Evolutionary conservation across 768 basidiomycete species (phyloP).

Genomic region (Mycena vitilis): DNA sequence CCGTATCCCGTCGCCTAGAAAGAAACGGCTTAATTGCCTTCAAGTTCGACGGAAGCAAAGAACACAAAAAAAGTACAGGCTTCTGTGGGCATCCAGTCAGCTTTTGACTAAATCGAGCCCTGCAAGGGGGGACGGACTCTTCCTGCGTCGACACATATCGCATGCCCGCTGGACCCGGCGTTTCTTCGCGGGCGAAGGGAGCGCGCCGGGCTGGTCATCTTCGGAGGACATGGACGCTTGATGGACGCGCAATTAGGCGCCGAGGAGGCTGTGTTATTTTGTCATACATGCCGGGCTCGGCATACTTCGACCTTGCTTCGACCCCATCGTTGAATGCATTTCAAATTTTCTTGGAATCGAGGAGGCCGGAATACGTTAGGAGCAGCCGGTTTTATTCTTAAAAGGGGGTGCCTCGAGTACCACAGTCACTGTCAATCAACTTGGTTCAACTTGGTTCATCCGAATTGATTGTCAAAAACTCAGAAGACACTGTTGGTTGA

Average conservation of each 20-base stretch:
- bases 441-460: too few relatives aligned
- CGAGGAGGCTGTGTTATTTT: too few relatives aligned
- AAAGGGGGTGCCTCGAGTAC: too few relatives aligned
- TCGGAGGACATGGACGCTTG: constrained; percentile 1
- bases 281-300: too few relatives aligned
- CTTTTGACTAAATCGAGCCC: neutral
- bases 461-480: too few relatives aligned
- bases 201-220: neutral
- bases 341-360: too few relatives aligned
- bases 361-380: too few relatives aligned
- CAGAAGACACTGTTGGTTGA: too few relatives aligned
- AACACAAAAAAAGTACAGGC: neutral
- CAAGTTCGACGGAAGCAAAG: neutral
- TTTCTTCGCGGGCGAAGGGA: neutral
- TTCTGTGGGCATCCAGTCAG: neutral
- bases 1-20: constrained; percentile 10
- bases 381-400: too few relatives aligned
- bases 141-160: neutral
- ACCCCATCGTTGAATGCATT: too few relatives aligned
- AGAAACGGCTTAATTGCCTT: neutral
- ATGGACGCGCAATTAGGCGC: neutral
- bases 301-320: too few relatives aligned
- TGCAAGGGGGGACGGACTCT: neutral
- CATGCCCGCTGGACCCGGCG: constrained; percentile 5
- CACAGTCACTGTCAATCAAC: too few relatives aligned